phyloP scores from a whole-genome alignment of 169 alveolate genomes.

The Plasmodium fragile region DNA sequence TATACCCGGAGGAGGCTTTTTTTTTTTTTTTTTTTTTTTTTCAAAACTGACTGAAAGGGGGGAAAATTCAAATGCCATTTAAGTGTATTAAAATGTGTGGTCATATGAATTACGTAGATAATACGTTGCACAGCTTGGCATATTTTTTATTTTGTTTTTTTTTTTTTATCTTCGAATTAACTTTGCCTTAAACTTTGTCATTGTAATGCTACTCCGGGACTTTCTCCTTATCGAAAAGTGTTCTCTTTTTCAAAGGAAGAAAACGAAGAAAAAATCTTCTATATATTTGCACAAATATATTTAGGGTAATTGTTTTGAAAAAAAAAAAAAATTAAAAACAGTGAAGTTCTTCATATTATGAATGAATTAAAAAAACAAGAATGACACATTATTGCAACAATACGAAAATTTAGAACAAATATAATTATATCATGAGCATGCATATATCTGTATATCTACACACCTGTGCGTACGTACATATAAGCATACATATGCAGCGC shows the following conservation, averaged over 20 bases:
- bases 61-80: conserved; percentile 2
- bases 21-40: conserved; percentile 4
- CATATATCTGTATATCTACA: conserved; percentile 10
- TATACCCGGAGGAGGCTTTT: neutral
- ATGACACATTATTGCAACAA: conserved; percentile 12
- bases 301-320: conserved; percentile 29
- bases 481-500: conserved; percentile 6
- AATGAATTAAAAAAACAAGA: conserved; percentile 52
- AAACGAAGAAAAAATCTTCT: neutral
- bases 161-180: neutral
- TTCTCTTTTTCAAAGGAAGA: neutral
- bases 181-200: neutral
- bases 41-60: neutral
- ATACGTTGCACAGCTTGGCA: neutral
- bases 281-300: conserved; percentile 30
- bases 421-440: conserved; percentile 28
- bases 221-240: neutral
- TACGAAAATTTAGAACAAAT: conserved; percentile 42
- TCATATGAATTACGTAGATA: neutral
- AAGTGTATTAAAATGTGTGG: neutral
- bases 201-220: neutral
- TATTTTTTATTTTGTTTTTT: neutral
- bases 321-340: conserved; percentile 37
- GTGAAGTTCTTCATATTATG: conserved; percentile 37
- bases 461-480: neutral